These are phyloP conservation scores for Schoenoplectus triqueter DNA, from an alignment of 202 grass and related monocot species.

Conservation along the genomic window DNA sequence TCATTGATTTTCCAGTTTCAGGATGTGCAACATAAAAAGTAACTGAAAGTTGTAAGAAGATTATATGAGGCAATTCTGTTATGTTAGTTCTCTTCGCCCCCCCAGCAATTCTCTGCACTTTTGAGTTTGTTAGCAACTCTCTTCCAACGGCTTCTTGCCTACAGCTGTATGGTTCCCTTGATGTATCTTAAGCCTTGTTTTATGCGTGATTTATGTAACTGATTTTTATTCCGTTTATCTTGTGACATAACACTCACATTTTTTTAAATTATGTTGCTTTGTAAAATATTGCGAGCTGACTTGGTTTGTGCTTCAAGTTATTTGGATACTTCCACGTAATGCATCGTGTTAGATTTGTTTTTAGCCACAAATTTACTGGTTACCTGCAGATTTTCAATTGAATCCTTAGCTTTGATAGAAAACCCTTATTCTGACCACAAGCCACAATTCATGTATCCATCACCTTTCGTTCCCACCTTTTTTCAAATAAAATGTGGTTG, in stretches of 20 bases:
- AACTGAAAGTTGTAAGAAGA: conserved; percentile 22
- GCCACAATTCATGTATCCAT: neutral
- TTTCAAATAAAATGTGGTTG: neutral
- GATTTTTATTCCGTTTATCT: conserved; percentile 32
- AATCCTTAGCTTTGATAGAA: neutral
- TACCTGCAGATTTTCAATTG: neutral
- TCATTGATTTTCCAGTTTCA: conserved; percentile 12
- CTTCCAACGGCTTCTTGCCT: neutral
- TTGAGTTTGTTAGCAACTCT: conserved; percentile 30
- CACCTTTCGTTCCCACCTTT: neutral
- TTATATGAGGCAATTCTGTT: conserved; percentile 18
- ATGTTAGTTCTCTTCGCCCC: neutral
- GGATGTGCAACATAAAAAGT: conserved; percentile 24
- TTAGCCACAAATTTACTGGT: neutral
- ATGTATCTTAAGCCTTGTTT: conserved; percentile 34
- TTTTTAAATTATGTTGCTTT: conserved; percentile 20
- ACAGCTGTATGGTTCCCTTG: conserved; percentile 17
- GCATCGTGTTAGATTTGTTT: neutral
- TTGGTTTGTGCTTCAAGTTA: neutral
- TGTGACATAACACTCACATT: conserved; percentile 26
- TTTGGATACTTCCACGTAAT: neutral
- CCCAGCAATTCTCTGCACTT: neutral
- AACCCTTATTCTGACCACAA: neutral
- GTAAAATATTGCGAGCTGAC: neutral
- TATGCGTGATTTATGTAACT: conserved; percentile 34